Percentiles rank a stretch among this genome's conserved stretches.
Evolutionary conservation across 331 rosid genomes (phyloP).

Genomic region (Pyrus hybrid): DNA sequence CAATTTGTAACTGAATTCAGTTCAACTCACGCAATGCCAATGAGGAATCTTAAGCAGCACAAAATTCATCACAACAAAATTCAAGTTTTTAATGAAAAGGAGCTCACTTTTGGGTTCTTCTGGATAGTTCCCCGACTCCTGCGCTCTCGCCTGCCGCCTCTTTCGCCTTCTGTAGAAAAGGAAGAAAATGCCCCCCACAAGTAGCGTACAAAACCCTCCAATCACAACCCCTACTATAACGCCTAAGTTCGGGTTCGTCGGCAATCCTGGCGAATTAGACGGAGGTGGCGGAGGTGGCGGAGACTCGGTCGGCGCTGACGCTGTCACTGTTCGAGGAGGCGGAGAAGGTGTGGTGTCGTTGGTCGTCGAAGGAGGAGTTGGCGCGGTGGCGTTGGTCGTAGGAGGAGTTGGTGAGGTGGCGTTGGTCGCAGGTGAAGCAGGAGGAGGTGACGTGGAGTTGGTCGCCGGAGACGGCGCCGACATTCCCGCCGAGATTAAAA

Average conservation of each 20-base stretch:
- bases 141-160: constrained; percentile 6
- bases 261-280: neutral
- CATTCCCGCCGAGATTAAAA: neutral
- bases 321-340: neutral
- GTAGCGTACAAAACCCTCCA: constrained; percentile 38
- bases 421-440: neutral
- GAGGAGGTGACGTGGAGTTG: neutral
- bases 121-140: neutral
- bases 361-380: neutral
- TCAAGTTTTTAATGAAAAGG: neutral
- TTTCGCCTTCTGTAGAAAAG: constrained; percentile 17
- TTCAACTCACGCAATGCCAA: neutral
- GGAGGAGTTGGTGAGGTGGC: neutral
- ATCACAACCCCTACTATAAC: constrained; percentile 31
- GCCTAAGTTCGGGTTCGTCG: constrained; percentile 15
- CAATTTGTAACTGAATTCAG: no score
- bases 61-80: neutral
- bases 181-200: constrained; percentile 26
- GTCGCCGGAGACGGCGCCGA: constrained; percentile 9
- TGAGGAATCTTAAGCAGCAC: neutral
- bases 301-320: no score
- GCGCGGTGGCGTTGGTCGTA: neutral
- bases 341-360: neutral
- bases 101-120: constrained; percentile 25
- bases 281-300: neutral